Percentiles rank a stretch among this genome's conserved stretches.
Conservation (phyloP, 2,329 filamentous ascomycete species). For the Elsinoe fawcettii region DNA sequence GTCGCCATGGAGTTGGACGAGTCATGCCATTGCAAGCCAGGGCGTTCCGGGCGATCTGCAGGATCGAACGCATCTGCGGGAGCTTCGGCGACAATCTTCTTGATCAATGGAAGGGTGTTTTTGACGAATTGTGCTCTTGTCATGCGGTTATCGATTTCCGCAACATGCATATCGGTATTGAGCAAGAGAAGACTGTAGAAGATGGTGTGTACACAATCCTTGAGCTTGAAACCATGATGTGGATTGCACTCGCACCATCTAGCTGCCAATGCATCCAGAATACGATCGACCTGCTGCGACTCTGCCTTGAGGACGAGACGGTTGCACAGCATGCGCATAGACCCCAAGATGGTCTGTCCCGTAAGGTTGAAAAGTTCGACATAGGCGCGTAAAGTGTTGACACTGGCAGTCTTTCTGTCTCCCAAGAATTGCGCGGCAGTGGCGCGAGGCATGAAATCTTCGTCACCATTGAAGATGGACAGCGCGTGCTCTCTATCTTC, state of each 20-base stretch:
- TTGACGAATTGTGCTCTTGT: conserved; percentile 89
- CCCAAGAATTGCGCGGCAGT: conserved; percentile 85
- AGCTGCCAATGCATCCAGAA: conserved; percentile 79
- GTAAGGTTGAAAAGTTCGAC: conserved; percentile 88
- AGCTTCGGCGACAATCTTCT: conserved; percentile 66
- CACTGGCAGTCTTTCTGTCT: conserved; percentile 51
- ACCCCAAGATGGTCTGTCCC: conserved; percentile 68
- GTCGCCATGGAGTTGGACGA: conserved; percentile 19
- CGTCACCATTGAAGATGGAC: conserved; percentile 75
- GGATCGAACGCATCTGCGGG: conserved; percentile 56
- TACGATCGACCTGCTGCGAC: conserved; percentile 92
- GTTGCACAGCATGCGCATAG: conserved; percentile 72
- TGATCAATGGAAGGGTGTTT: conserved; percentile 88
- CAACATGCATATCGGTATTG: conserved; percentile 91
- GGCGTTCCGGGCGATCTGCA: conserved; percentile 23
- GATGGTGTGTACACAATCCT: conserved; percentile 92
- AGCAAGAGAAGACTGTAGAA: conserved; percentile 92
- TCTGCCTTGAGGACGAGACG: conserved; percentile 80
- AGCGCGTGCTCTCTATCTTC: conserved; percentile 71
- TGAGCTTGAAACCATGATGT: conserved; percentile 75
- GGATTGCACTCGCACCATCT: conserved; percentile 93
- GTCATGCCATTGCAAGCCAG: conserved; percentile 27
- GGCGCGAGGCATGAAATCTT: conserved; percentile 70
- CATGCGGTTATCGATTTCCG: conserved; percentile 95
- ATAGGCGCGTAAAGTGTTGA: conserved; percentile 61